Percentiles rank a stretch among this genome's conserved stretches.
Evolutionary conservation across 768 basidiomycete species (phyloP).

Genomic region (Collybiopsis confluens): DNA sequence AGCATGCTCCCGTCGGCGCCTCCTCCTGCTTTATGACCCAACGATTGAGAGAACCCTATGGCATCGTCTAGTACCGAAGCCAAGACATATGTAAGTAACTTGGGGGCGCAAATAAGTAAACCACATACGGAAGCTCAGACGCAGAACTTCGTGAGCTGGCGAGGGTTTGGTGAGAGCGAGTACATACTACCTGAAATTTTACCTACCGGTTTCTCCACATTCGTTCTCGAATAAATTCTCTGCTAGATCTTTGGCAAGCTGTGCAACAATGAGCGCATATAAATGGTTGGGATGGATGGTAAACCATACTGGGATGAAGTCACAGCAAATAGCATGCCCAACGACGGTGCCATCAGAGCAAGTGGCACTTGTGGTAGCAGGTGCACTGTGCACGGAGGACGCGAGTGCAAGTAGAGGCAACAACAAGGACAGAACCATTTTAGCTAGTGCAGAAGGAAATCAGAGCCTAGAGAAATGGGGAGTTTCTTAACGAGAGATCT

Average conservation of each 20-base stretch:
- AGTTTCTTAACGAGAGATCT: too few species aligned
- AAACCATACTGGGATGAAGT: neutral
- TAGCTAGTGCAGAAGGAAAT: too few species aligned
- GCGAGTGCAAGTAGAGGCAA: too few species aligned
- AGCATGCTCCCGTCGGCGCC: constrained; percentile 28
- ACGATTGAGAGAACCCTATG: constrained; percentile 10
- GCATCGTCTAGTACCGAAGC: constrained; percentile 18
- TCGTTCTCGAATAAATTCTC: constrained; percentile 28
- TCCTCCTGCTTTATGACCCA: constrained; percentile 14
- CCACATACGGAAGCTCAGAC: constrained; percentile 20
- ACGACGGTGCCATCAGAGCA: constrained; percentile 1
- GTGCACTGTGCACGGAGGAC: too few species aligned
- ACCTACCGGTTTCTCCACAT: constrained; percentile 22
- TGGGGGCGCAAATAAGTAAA: too few species aligned
- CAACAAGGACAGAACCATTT: too few species aligned
- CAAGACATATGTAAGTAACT: too few species aligned
- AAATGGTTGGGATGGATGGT: neutral
- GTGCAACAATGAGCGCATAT: too few species aligned
- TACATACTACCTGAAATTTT: neutral
- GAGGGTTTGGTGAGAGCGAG: neutral
- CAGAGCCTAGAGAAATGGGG: too few species aligned
- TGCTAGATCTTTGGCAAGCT: constrained; percentile 22
- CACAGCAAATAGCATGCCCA: neutral
- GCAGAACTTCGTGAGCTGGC: constrained; percentile 25
- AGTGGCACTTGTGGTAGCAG: neutral